Evolutionary conservation across 2,329 filamentous ascomycete species (phyloP), one percentile per base, ranked within the genome.

Genomic region (Bipolaris gigantea): DNA sequence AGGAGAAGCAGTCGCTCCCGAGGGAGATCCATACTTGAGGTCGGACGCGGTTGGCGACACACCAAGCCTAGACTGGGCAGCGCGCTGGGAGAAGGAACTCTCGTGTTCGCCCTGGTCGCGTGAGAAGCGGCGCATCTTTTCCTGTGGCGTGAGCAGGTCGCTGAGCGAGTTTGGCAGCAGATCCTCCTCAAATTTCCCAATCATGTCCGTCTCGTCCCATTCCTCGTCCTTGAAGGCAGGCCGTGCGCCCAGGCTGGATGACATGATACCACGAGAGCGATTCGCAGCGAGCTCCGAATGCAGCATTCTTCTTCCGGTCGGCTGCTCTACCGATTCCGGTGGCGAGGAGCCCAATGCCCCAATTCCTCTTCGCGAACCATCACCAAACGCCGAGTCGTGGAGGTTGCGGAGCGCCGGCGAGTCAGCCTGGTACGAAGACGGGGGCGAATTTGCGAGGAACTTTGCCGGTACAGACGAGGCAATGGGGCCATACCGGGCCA

Each of bases 381-480:
- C 84, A 63, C 76, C 91, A 80, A 82, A 90, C 75, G 77, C 90
- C 75, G 79, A 88, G 83, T 81, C 81, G 53, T 85, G 83, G 21
- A 86, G 80, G 61, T 81, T 85, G 56, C 81, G 84, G 59, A 82
- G 81, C 57, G 78, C 78, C 40, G 84, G 79, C n/a, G 89, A 83
- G 54, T 89, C 86, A 53, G 77, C 76, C 6, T 80, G 86, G 52
- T 76, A 75, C 1, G 79, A 80, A 0, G 90, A 92, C 1, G 88
- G 85, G 2, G 91, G 89, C 5, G 92, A 92, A 8, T 89, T 92
- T 48, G 96, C 92, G 62, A 97, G 80, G 66, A 97, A 97, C 65
- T 93, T 90, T 47, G 91, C 90, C 9, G 94, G 94, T 10, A 97
- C 89, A 0, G 93, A 97, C 0, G 92, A 90, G 7, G 93, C 92